Conservation (phyloP, 2,329 filamentous ascomycete genomes). For the Talaromyces atroroseus region DNA sequence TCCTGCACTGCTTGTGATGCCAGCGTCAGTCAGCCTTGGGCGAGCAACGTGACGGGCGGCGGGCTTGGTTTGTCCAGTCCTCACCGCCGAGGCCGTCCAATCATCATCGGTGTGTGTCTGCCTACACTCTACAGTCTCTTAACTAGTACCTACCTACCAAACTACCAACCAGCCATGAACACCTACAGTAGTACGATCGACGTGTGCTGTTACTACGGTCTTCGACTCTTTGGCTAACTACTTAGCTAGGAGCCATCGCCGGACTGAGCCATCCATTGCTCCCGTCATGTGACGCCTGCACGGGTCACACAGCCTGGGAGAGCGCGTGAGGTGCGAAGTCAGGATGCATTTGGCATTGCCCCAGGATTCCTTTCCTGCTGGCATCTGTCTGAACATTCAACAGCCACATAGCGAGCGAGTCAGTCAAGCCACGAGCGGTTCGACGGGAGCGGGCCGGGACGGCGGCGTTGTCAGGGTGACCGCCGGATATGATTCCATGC, state of each 20-base stretch:
- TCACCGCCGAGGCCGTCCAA: conserved; percentile 8
- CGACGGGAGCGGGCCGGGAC: conserved; percentile 5
- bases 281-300: not conserved
- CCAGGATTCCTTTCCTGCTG: not conserved
- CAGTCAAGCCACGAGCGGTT: not conserved
- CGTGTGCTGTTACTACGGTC: too few species aligned
- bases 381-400: not conserved
- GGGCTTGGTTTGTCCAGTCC: not conserved
- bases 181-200: too few species aligned
- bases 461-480: conserved; percentile 6
- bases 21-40: not conserved
- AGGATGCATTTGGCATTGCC: not conserved
- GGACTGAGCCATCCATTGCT: too few species aligned
- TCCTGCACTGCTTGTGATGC: conserved; percentile 8
- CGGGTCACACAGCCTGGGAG: not conserved
- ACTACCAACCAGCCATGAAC: too few species aligned
- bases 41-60: conserved; percentile 1
- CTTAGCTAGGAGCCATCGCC: not conserved
- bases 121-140: too few species aligned
- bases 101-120: not conserved
- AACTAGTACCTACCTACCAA: too few species aligned
- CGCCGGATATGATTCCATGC: not conserved
- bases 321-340: not conserved
- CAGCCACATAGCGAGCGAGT: too few species aligned
- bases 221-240: not conserved